Base-by-base conservation (phyloP, 2,329 filamentous ascomycete genomes). In the Sordariomycetes sp. region DNA sequence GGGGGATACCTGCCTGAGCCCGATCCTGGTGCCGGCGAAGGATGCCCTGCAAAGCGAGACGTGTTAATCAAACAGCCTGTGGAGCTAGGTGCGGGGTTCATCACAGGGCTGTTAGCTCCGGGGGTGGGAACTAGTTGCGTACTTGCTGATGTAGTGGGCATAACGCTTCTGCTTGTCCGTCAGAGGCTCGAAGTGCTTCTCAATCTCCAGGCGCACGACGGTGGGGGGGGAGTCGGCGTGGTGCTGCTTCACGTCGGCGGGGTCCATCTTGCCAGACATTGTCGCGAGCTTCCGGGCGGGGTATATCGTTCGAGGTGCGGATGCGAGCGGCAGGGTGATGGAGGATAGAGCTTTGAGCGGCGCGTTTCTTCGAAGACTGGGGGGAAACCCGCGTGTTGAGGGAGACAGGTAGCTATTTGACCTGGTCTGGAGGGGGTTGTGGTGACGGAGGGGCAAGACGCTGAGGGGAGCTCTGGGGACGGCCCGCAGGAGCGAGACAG, bases 151-250 rank as follows among this genome's bases (percentile, higher is more conserved):
- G 67, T 86, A 90, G 73, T 96, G 91, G 62, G 91, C 88, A 77
- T 96, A 96, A 67, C 87, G 85, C 75, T 92, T 90, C 74, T 95
- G 83, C 68, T 87, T 77, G 65, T 88, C 81, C 56, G 74, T 79
- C 60, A 94, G 72, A 39, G 84, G 82, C 57, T 92, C 87, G 65
- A 97, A 99, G 72, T 97, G 92, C 68, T 90, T 88, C 73, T 90
- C 90, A 69, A 97, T 94, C 69, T 90, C 86, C 54, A 99, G 81
- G 53, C 86, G 84, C 59, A 96, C 92, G 58, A 96, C 83, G 54
- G 85, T 87, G 1, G 94, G 94, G 52, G 94, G 94, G 62, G 86
- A 85, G 71, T 99, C 94, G 53, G 94, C 91, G 60, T 95, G 80
- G 70, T 95, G 96, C 68, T 95, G 87, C 69, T 76, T 76, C 61